Evolutionary conservation across 768 basidiomycete species (phyloP).

Genomic region (Leccinum rimulosum): DNA sequence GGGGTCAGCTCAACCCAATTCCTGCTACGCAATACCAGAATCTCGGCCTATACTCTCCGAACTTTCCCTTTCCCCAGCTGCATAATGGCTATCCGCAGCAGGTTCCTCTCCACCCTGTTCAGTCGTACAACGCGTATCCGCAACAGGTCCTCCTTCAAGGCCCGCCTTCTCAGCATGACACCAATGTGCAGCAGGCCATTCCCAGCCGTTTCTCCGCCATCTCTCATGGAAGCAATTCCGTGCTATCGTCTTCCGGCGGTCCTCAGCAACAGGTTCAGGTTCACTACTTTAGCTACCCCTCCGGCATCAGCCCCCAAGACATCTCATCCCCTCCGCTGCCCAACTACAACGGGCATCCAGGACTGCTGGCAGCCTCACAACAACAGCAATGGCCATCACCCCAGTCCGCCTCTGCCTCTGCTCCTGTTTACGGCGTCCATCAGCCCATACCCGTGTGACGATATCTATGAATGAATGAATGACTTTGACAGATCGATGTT

Average conservation of each 20-base stretch:
- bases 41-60: conserved; percentile 3
- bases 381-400: background rate
- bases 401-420: background rate
- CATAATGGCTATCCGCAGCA: conserved; percentile 6
- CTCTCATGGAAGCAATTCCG: background rate
- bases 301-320: background rate
- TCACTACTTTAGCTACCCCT: conserved; percentile 5
- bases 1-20: conserved; percentile 8
- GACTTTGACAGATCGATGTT: background rate
- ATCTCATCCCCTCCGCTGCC: conserved; percentile 17
- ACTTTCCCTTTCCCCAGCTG: conserved; percentile 1
- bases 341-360: conserved; percentile 14
- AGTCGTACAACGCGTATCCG: conserved; percentile 1
- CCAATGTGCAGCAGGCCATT: background rate
- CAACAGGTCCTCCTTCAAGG: conserved; percentile 3
- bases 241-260: background rate
- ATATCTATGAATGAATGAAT: background rate
- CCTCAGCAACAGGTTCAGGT: conserved; percentile 2
- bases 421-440: background rate
- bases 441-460: conserved; percentile 1
- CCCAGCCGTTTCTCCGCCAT: background rate
- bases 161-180: background rate
- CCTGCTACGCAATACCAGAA: conserved; percentile 7
- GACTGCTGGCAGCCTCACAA: background rate
- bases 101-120: background rate